Base-by-base conservation (phyloP, 352 stramenopile genomes). In the Globisporangium cylindrosporum region DNA sequence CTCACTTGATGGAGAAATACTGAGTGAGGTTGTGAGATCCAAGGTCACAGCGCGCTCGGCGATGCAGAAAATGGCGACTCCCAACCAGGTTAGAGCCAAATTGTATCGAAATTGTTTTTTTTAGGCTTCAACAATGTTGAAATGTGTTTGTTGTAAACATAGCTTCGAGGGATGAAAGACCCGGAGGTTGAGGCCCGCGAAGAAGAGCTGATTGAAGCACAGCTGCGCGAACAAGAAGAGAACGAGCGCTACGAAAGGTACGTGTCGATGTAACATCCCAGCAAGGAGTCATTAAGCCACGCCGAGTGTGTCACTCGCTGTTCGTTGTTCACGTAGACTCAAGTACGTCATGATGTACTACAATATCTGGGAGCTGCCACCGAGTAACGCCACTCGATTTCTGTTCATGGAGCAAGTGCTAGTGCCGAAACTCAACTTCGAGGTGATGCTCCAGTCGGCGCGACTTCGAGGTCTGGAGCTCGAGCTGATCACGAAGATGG, bases 361-460 rank as follows among this genome's bases (percentile, higher is more conserved):
- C 62, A 82, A 92, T 27, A 70, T 85, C 25, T 98, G 91, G 89
- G 88, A 97, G 54, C 78, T 76, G 18, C 92, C 92, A 10, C 92
- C 93, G 24, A 97, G 89, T 57, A 86, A 89, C 36, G 74, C 83
- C 8, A 90, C 88, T 4, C 71, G 88, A 2, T 32, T 92, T 12
- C 60, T 90, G 34, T 97, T 94, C 64, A 92, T 97, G 75, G 79
- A 95, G 38, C 89, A 97, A 68, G 81, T 97, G 24, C 66, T 97
- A 8, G 25, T 97, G 34, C 80, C 92, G 1, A 79, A 84, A 34
- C 60, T 98, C 43, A 70, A 83, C 22, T 94, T 89, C 67, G 83
- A 96, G 22, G 66, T 76, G 9, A 80, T 98, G 38, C 70, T 92
- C 14, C 58, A 76, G 27, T 94, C 92, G 5, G 71, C 64, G 3